Conservation (phyloP, 371 early-diverging fungal species). For the Phascolomyces articulosus region DNA sequence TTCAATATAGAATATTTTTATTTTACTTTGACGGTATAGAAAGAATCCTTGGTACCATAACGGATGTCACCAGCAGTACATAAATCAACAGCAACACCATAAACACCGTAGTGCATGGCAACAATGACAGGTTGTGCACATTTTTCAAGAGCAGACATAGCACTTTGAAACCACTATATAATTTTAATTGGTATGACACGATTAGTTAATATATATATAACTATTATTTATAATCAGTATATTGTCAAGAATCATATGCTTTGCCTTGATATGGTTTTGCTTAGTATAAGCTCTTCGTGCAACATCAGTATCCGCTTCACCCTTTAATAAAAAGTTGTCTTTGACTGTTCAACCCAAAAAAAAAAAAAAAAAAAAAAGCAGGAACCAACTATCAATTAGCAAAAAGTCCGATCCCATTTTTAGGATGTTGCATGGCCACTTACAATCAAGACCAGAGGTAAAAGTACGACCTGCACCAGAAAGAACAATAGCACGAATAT, state of each 20-base stretch:
- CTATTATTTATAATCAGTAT: too few relatives aligned
- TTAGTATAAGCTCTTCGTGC: constrained; percentile 43
- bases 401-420: too few relatives aligned
- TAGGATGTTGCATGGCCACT: too few relatives aligned
- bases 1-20: background rate
- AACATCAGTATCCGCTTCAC: background rate
- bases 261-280: constrained; percentile 45
- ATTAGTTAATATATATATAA: too few relatives aligned
- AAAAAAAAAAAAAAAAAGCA: background rate
- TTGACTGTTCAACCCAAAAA: background rate
- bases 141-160: constrained; percentile 77
- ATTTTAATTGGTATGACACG: background rate
- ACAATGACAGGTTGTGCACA: constrained; percentile 93
- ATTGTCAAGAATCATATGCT: too few relatives aligned
- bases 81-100: constrained; percentile 91
- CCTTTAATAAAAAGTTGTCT: background rate
- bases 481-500: constrained; percentile 74
- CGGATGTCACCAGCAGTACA: constrained; percentile 94
- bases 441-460: constrained; percentile 90
- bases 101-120: constrained; percentile 84
- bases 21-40: constrained; percentile 79
- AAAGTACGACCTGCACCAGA: constrained; percentile 78
- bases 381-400: too few relatives aligned
- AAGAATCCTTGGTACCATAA: constrained; percentile 77
- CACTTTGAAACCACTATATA: constrained; percentile 56